Conservation (phyloP, 768 basidiomycete genomes). For the Lactifluus hygrophoroides region DNA sequence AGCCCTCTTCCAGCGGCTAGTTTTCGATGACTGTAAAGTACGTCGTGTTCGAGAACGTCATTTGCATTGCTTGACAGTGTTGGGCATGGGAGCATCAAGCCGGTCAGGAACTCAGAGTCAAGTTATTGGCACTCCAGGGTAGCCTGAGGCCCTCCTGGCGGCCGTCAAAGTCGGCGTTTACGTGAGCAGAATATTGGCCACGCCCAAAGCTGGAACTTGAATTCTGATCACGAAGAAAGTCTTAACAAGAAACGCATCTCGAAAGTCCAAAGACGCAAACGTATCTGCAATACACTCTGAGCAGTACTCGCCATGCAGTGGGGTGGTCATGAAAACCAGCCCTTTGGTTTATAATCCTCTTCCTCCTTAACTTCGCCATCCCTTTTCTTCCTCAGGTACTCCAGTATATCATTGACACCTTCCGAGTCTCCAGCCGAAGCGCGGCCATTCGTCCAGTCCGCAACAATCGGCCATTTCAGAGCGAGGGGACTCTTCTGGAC, state of each 20-base stretch:
- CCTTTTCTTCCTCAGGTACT: constrained; percentile 51
- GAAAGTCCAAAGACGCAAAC: neutral
- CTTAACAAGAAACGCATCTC: neutral
- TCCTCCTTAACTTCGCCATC: constrained; percentile 53
- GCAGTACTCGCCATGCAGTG: neutral
- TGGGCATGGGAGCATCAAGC: too few species aligned
- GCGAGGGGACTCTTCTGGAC: constrained; percentile 48
- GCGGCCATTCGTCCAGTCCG: constrained; percentile 63
- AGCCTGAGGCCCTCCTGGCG: too few species aligned
- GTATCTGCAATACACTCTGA: neutral
- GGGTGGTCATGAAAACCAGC: constrained; percentile 40
- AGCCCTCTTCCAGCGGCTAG: too few species aligned
- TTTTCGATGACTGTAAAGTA: too few species aligned
- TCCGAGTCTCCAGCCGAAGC: constrained; percentile 61
- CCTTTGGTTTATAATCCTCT: constrained; percentile 39
- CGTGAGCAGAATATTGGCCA: too few species aligned
- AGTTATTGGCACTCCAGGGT: too few species aligned
- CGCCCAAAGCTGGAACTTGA: too few species aligned
- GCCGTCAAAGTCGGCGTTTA: too few species aligned
- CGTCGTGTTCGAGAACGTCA: too few species aligned
- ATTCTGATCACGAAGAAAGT: neutral
- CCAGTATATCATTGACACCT: constrained; percentile 59
- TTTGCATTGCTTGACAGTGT: too few species aligned
- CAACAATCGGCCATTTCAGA: constrained; percentile 73
- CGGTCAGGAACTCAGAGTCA: too few species aligned